Evolutionary conservation across 768 basidiomycete species (phyloP).

Genomic region (Boletus rufocinnamomeus): DNA sequence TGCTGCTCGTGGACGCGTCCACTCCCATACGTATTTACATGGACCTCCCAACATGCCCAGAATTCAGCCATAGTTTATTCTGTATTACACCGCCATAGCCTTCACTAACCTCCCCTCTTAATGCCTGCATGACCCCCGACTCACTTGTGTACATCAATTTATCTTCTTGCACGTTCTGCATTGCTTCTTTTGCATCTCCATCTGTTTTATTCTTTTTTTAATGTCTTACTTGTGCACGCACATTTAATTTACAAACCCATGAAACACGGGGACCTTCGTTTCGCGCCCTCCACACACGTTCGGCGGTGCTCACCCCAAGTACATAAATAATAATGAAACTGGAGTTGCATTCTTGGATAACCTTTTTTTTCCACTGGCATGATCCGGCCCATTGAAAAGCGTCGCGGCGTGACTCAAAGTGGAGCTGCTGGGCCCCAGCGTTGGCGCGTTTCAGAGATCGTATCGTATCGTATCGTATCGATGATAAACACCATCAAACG

Average conservation of each 20-base stretch:
- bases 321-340: too few species aligned
- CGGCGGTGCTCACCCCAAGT: too few species aligned
- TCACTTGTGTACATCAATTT: background rate
- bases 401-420: too few species aligned
- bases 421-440: too few species aligned
- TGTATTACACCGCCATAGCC: constrained; percentile 7
- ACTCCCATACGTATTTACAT: constrained; percentile 25
- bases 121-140: constrained; percentile 4
- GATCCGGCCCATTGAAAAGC: too few species aligned
- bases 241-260: background rate
- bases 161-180: constrained; percentile 12
- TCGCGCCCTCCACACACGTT: too few species aligned
- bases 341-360: too few species aligned
- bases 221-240: background rate
- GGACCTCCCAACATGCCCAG: constrained; percentile 6
- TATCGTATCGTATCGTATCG: too few species aligned
- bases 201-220: too few species aligned
- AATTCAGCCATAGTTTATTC: constrained; percentile 16
- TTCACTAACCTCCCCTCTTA: constrained; percentile 1
- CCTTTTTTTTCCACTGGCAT: too few species aligned
- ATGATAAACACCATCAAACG: too few species aligned
- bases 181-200: background rate
- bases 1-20: constrained; percentile 11
- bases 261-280: background rate
- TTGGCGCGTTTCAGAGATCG: too few species aligned